A percentile compares a stretch with the other conserved stretches of the same genome.
These are phyloP conservation scores for Aspergillus pseudoterreus DNA, from an alignment of 2,329 filamentous ascomycete genomes.

Conservation along the genomic window DNA sequence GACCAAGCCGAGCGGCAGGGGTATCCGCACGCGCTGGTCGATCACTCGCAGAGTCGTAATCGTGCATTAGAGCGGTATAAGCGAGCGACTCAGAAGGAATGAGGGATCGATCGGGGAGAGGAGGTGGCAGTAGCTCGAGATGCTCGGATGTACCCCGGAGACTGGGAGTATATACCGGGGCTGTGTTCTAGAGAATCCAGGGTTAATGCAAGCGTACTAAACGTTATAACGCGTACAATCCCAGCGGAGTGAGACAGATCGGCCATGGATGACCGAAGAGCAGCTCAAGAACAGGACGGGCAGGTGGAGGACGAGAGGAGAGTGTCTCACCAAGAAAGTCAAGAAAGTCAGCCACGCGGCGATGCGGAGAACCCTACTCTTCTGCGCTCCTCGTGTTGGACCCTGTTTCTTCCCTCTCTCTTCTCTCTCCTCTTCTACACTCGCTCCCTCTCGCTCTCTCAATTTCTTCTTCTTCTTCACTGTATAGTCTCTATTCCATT, in stretches of 20 bases:
- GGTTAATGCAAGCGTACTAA: too few relatives aligned
- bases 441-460: not conserved
- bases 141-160: not conserved
- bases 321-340: not conserved
- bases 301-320: not conserved
- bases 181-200: too few relatives aligned
- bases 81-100: not conserved
- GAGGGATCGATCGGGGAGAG: not conserved
- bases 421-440: not conserved
- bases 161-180: too few relatives aligned
- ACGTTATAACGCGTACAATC: too few relatives aligned
- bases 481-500: not conserved
- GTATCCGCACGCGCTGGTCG: conserved; percentile 72
- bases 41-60: conserved; percentile 67
- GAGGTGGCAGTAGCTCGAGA: not conserved
- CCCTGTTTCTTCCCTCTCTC: not conserved
- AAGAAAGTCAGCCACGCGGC: too few relatives aligned
- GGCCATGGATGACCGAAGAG: too few relatives aligned
- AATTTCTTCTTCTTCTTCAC: not conserved
- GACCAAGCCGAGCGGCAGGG: conserved; percentile 60
- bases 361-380: not conserved
- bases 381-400: not conserved
- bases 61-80: conserved; percentile 63
- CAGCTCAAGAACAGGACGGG: too few relatives aligned
- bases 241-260: too few relatives aligned